Conservation (phyloP, 495 filamentous ascomycete species). For the Schizothecium vesticola region DNA sequence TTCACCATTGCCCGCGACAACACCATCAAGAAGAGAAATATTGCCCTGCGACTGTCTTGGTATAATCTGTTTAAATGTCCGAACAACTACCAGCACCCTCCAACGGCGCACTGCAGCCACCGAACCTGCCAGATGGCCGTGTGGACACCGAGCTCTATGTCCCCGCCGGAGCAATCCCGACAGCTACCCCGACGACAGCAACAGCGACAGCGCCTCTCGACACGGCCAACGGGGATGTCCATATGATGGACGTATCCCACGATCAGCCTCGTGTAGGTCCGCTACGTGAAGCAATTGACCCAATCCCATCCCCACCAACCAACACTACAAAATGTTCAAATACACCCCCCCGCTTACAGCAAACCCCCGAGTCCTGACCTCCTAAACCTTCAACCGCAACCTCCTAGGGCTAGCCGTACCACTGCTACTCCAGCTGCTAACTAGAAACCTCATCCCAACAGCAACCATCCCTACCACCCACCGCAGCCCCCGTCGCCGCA, state of each 20-base stretch:
- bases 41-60: not conserved
- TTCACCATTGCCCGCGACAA: not conserved
- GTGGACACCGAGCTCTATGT: not conserved
- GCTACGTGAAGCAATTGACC: not conserved
- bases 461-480: conserved; percentile 18
- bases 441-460: conserved; percentile 14
- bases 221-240: not conserved
- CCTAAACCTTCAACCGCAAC: not conserved
- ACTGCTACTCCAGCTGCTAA: conserved; percentile 10
- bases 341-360: not conserved
- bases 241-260: not conserved
- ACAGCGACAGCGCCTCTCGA: not conserved
- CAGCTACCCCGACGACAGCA: not conserved
- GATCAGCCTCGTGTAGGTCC: not conserved
- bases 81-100: not conserved
- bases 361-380: not conserved
- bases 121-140: not conserved
- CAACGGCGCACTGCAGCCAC: not conserved
- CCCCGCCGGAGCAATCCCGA: not conserved
- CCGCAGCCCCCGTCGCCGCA: not conserved
- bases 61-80: not conserved
- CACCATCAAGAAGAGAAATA: not conserved
- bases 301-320: not conserved
- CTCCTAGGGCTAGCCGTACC: conserved; percentile 10
- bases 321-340: not conserved